Evolutionary conservation across 495 filamentous ascomycete species (phyloP).

Genomic region (Aspergillus nidulans): DNA sequence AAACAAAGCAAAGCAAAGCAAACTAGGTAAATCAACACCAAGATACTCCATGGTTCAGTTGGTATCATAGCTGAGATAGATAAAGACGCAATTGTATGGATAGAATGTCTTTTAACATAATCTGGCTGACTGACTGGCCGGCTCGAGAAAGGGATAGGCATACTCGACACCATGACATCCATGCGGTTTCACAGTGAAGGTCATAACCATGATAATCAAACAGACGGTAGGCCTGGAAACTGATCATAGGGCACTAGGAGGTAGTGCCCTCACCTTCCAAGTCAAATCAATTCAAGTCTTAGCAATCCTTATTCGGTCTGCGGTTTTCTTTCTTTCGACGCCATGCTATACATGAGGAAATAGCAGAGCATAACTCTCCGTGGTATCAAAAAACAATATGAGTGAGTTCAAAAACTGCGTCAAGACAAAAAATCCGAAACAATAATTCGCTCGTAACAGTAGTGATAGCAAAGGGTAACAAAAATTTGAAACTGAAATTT

Average conservation of each 20-base stretch:
- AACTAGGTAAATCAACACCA: conserved; percentile 19
- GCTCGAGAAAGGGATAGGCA: background rate
- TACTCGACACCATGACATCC: background rate
- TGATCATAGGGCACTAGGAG: background rate
- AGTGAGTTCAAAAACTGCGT: background rate
- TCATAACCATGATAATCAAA: background rate
- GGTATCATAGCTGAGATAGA: conserved; percentile 24
- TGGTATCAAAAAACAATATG: conserved; percentile 38
- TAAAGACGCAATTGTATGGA: no score
- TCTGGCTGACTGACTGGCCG: background rate
- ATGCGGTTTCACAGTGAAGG: background rate
- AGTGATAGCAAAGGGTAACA: conserved; percentile 7
- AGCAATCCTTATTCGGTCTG: background rate
- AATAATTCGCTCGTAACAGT: conserved; percentile 19
- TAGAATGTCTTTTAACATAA: conserved; percentile 10
- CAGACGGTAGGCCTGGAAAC: background rate
- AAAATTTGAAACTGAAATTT: conserved; percentile 31
- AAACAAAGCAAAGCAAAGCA: conserved; percentile 1
- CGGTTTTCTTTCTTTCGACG: background rate
- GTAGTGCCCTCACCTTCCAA: background rate
- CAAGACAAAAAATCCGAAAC: conserved; percentile 21
- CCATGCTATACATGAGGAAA: background rate
- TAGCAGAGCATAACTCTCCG: conserved; percentile 14
- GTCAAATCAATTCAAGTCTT: background rate
- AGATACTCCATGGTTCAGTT: conserved; percentile 26